phyloP scores from a whole-genome alignment of 208 protist species.

The Leishmania major region DNA sequence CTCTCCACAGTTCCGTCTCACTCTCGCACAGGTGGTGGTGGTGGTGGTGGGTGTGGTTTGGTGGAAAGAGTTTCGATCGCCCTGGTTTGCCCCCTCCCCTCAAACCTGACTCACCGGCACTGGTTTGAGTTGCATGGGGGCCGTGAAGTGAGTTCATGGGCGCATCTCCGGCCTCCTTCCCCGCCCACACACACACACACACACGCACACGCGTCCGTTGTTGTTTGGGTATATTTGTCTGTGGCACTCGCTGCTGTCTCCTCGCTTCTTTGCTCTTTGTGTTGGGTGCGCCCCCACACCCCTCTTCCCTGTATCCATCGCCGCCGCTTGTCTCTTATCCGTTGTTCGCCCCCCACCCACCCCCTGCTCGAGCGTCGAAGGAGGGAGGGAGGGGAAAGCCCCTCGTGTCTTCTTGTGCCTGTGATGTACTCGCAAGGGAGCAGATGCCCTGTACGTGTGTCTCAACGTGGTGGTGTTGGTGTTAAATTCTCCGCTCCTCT shows the following conservation, averaged over 20 bases:
- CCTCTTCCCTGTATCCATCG: too few relatives aligned
- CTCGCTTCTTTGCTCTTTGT: too few relatives aligned
- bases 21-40: background rate
- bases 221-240: background rate
- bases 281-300: too few relatives aligned
- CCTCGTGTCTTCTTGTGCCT: background rate
- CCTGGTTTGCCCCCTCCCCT: too few relatives aligned
- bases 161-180: background rate
- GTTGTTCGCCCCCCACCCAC: too few relatives aligned
- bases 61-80: background rate
- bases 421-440: too few relatives aligned
- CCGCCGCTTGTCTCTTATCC: background rate
- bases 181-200: background rate
- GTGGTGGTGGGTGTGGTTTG: background rate
- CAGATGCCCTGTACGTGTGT: background rate
- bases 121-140: too few relatives aligned
- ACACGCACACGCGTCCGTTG: too few relatives aligned
- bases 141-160: too few relatives aligned
- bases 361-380: background rate
- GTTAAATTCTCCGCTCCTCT: background rate
- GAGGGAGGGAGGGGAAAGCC: background rate
- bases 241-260: background rate
- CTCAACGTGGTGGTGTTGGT: background rate
- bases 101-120: too few relatives aligned
- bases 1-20: background rate